A percentile compares a stretch with the other conserved stretches of the same genome.
phyloP scores from a whole-genome alignment of 2,329 filamentous ascomycete species.

The Knufia petricola region DNA sequence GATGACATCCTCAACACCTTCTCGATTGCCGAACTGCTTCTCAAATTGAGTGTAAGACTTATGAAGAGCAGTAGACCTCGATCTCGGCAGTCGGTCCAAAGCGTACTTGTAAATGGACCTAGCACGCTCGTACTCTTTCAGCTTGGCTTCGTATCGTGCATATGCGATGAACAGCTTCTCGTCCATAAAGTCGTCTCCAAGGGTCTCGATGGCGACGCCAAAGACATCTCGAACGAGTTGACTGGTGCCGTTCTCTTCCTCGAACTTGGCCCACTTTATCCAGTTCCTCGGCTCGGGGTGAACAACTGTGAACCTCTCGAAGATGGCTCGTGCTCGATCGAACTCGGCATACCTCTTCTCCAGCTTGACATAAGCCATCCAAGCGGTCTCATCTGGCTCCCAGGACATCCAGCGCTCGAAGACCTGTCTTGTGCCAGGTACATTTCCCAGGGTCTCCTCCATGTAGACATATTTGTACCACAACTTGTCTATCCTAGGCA shows the following conservation, averaged over 20 bases:
- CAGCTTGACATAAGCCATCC: constrained; percentile 92
- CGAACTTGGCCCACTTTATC: constrained; percentile 98
- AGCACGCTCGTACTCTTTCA: constrained; percentile 90
- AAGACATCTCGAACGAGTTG: constrained; percentile 89
- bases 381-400: constrained; percentile 93
- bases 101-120: constrained; percentile 96
- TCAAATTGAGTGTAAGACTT: constrained; percentile 96
- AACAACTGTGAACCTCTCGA: constrained; percentile 79
- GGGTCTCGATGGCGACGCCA: constrained; percentile 72
- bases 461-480: constrained; percentile 99
- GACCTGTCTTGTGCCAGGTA: constrained; percentile 81
- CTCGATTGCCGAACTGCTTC: constrained; percentile 89
- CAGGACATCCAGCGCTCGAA: constrained; percentile 98
- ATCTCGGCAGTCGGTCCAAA: constrained; percentile 79
- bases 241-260: constrained; percentile 88
- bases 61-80: constrained; percentile 73
- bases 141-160: constrained; percentile 84
- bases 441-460: constrained; percentile 94
- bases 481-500: constrained; percentile 86
- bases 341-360: constrained; percentile 93
- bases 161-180: constrained; percentile 94
- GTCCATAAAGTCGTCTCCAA: constrained; percentile 92
- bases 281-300: constrained; percentile 93
- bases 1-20: constrained; percentile 91
- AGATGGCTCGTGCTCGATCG: constrained; percentile 81